Evolutionary conservation across 106 monocot genomes (phyloP), one percentile per base, ranked within the genome.

Genomic region (Acanthochlamys bracteata): DNA sequence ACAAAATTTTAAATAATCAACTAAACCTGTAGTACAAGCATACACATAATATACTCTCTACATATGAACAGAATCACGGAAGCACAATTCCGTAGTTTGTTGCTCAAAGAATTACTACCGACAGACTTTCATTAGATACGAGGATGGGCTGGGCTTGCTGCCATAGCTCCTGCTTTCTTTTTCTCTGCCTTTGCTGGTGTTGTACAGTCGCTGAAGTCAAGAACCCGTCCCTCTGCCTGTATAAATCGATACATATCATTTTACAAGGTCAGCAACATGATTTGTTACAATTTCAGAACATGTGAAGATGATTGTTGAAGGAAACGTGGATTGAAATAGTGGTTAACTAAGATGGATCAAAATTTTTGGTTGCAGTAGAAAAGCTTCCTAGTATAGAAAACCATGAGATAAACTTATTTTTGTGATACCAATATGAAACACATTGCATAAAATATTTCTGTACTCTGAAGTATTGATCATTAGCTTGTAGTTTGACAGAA

Each of bases 201-300:
- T 11, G 55, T 51, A 39, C 80, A 88, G 13, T 67, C 80, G 54
- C 74, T 80, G 77, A 88, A 61, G 20, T 61, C 61, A 16, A 61
- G 61, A 14, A 61, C 61, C 33, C 61, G 39, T 16, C 53, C 60
- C 27, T 60, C 51, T 25, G 58, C 17, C 56, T 61, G 70, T 19
- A 52, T 14, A 60, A 9, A 33, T 25, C n/a, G 10, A 49, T 1
- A 1, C 49, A 49, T 17, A 9, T 49, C 10, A 49, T 14, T 49
- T 17, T 49, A 4, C 2, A 49, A 49, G 17, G 15, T 49, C 49
- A 49, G 17, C 1, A 49, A 3, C 15, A 49, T 4, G 9, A 3
- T 49, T 17, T 14, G 1, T 4, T 49, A 14, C 15, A 17, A 14
- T 17, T 49, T 10, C 33, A 33, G 33, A 33, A 33, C 33, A 33